These are phyloP conservation scores for Heliamphora exappendiculata DNA, from an alignment of 148 eudicot genomes.

Conservation along the genomic window DNA sequence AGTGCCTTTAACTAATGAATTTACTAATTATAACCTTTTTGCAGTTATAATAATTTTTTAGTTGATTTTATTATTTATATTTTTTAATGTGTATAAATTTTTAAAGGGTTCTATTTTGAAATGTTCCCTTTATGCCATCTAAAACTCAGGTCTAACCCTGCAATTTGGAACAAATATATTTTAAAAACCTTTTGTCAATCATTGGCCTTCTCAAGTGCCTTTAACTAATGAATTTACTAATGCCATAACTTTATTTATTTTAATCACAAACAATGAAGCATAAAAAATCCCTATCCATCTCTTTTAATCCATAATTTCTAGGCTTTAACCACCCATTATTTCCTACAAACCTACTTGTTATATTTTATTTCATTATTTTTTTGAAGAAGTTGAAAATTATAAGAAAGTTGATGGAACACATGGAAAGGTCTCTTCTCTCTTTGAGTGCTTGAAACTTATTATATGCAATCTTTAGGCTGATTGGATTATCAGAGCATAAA, in stretches of 20 bases:
- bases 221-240: neutral
- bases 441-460: neutral
- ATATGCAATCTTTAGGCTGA: constrained; percentile 3
- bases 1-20: too few relatives aligned
- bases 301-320: neutral
- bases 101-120: too few relatives aligned
- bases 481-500: neutral
- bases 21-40: too few relatives aligned
- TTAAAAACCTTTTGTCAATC: too few relatives aligned
- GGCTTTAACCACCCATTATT: constrained; percentile 21
- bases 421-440: constrained; percentile 13
- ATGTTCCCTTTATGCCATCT: too few relatives aligned
- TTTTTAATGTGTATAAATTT: too few relatives aligned
- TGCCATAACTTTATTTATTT: neutral
- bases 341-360: constrained; percentile 12
- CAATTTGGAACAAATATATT: too few relatives aligned
- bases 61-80: too few relatives aligned
- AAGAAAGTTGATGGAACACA: constrained; percentile 17
- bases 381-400: constrained; percentile 1
- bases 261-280: neutral
- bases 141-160: too few relatives aligned
- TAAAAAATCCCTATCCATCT: constrained; percentile 4
- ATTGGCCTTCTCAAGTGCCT: neutral
- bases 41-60: too few relatives aligned
- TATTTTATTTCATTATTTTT: neutral